phyloP scores from a whole-genome alignment of 805 yeast species.

The Yamadazyma sp. region DNA sequence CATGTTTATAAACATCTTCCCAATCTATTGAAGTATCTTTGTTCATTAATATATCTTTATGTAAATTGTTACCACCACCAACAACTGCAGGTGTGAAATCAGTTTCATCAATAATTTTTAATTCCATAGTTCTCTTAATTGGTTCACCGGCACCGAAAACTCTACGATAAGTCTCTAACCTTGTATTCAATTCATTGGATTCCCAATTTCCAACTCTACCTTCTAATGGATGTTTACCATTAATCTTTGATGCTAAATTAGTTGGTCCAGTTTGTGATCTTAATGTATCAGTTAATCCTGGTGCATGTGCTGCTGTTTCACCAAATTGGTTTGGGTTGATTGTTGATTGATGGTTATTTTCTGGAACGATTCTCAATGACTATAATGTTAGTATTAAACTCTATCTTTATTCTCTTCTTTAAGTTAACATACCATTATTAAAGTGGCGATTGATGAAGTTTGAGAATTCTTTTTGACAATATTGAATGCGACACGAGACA shows the following conservation, averaged over 20 bases:
- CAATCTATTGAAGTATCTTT: conserved; percentile 79
- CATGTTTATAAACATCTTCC: conserved; percentile 84
- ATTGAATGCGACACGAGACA: not conserved
- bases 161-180: conserved; percentile 75
- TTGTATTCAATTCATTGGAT: conserved; percentile 61
- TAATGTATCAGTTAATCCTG: conserved; percentile 66
- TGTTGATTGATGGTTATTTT: conserved; percentile 37
- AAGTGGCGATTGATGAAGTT: conserved; percentile 1
- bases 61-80: conserved; percentile 60
- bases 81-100: conserved; percentile 65
- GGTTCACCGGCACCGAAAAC: conserved; percentile 94
- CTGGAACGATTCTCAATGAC: conserved; percentile 51
- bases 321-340: conserved; percentile 54
- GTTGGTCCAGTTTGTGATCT: conserved; percentile 65
- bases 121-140: conserved; percentile 86
- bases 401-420: not conserved
- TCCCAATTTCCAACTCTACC: conserved; percentile 78
- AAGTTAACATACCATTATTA: conserved; percentile 7
- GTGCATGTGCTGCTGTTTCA: conserved; percentile 61
- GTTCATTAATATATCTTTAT: conserved; percentile 74
- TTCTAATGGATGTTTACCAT: conserved; percentile 85
- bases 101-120: conserved; percentile 64
- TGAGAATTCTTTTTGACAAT: too few relatives aligned
- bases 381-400: conserved; percentile 3
- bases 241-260: conserved; percentile 57